These are phyloP conservation scores for Adansonia grandidieri DNA, from an alignment of 441 rosid species.

Conservation along the genomic window DNA sequence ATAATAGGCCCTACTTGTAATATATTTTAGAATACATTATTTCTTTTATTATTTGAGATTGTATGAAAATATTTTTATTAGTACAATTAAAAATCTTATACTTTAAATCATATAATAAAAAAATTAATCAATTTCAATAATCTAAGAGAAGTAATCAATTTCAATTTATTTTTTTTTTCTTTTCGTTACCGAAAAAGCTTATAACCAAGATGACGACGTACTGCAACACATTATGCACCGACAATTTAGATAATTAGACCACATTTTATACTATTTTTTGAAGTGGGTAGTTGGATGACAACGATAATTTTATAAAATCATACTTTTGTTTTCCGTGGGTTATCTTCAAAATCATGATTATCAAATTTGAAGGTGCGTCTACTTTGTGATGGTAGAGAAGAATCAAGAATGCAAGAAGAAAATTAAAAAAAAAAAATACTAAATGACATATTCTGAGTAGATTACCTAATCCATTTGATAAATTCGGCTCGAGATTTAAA, in stretches of 20 bases:
- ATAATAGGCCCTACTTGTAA: too few relatives aligned
- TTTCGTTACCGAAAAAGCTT: neutral
- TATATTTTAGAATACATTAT: too few relatives aligned
- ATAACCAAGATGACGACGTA: neutral
- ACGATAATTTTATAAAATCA: neutral
- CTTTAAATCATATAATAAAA: neutral
- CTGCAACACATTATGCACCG: neutral
- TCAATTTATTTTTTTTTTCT: neutral
- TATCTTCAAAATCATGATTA: neutral
- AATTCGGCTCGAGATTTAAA: too few relatives aligned
- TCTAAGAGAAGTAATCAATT: neutral
- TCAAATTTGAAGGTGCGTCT: neutral
- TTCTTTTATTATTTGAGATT: too few relatives aligned
- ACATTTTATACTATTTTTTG: neutral
- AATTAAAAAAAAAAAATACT: too few relatives aligned
- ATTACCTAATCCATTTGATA: too few relatives aligned
- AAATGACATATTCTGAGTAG: too few relatives aligned
- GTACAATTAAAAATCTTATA: too few relatives aligned
- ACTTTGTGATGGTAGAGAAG: neutral
- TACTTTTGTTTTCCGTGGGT: neutral
- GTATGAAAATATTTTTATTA: too few relatives aligned
- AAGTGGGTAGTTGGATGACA: neutral
- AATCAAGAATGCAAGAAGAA: too few relatives aligned
- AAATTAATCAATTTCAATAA: neutral
- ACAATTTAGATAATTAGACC: neutral